These are phyloP conservation scores for Chytriomyces hyalinus DNA, from an alignment of 192 early-diverging fungal species.

Conservation along the genomic window DNA sequence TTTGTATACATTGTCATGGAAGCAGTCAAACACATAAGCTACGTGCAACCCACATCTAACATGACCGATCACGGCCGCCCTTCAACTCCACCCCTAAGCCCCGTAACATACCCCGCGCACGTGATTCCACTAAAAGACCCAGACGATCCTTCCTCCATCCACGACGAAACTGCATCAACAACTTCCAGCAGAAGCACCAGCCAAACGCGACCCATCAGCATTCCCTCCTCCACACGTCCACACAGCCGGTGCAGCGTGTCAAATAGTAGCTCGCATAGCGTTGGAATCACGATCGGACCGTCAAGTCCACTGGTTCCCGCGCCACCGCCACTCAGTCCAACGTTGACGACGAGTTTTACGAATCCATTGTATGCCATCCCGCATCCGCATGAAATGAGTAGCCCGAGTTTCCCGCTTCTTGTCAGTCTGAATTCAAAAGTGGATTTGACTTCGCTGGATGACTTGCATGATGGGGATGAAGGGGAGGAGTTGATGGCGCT, in stretches of 20 bases:
- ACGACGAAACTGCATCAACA: neutral
- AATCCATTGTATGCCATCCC: slow-evolving; percentile 2
- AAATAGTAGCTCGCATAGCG: neutral
- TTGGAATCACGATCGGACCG: neutral
- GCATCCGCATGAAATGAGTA: slow-evolving; percentile 27
- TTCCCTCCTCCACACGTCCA: neutral
- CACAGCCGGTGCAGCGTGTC: neutral
- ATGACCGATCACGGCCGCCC: neutral
- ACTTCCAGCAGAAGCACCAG: slow-evolving; percentile 2
- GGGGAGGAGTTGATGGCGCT: slow-evolving; percentile 2
- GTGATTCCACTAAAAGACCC: neutral
- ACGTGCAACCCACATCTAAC: neutral
- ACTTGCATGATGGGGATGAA: slow-evolving; percentile 20
- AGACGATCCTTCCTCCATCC: neutral
- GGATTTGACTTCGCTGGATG: slow-evolving; percentile 19
- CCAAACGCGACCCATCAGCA: slow-evolving; percentile 20
- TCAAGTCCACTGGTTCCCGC: neutral
- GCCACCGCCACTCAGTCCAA: neutral
- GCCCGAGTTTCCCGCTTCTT: slow-evolving; percentile 17
- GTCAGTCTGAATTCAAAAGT: slow-evolving; percentile 22
- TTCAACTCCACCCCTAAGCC: slow-evolving; percentile 7
- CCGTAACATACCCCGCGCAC: neutral
- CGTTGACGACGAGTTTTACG: slow-evolving; percentile 1
- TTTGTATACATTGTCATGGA: slow-evolving; percentile 58
- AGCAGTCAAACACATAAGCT: slow-evolving; percentile 33